Evolutionary conservation across 768 basidiomycete genomes (phyloP).

Genomic region (Coprinopsis strossmayeri): DNA sequence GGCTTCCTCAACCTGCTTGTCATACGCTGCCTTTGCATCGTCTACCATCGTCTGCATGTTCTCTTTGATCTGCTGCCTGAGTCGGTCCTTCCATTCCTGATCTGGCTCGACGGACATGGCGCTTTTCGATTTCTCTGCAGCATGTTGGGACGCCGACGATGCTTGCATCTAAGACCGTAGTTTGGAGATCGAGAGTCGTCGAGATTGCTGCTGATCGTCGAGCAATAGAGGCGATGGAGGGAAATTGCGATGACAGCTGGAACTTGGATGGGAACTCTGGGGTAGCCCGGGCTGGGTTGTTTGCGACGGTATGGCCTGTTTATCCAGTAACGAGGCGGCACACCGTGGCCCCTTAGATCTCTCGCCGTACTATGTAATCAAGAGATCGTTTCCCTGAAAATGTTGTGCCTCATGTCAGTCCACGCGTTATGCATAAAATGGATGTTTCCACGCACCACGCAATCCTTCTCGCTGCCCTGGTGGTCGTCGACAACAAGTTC

Average conservation of each 20-base stretch:
- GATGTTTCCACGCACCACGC: slow-evolving; percentile 23
- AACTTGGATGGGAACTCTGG: no score
- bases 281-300: no score
- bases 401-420: slow-evolving; percentile 47
- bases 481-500: slow-evolving; percentile 12
- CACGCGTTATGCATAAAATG: slow-evolving; percentile 33
- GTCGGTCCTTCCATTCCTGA: slow-evolving; percentile 44
- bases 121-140: slow-evolving; percentile 20
- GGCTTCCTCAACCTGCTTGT: slow-evolving; percentile 41
- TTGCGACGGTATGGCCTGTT: no score
- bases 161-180: no score
- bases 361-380: slow-evolving; percentile 19
- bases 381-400: slow-evolving; percentile 24
- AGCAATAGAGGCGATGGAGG: no score
- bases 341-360: slow-evolving; percentile 17
- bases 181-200: no score
- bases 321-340: no score
- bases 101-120: slow-evolving; percentile 41
- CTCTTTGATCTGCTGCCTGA: slow-evolving; percentile 44
- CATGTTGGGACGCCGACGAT: slow-evolving; percentile 13
- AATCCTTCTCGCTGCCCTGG: slow-evolving; percentile 11
- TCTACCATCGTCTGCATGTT: slow-evolving; percentile 38
- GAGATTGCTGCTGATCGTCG: no score
- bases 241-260: no score
- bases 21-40: slow-evolving; percentile 56